Evolutionary conservation across 1,139 yeast species (phyloP).

Genomic region (Protomyces inundatus): DNA sequence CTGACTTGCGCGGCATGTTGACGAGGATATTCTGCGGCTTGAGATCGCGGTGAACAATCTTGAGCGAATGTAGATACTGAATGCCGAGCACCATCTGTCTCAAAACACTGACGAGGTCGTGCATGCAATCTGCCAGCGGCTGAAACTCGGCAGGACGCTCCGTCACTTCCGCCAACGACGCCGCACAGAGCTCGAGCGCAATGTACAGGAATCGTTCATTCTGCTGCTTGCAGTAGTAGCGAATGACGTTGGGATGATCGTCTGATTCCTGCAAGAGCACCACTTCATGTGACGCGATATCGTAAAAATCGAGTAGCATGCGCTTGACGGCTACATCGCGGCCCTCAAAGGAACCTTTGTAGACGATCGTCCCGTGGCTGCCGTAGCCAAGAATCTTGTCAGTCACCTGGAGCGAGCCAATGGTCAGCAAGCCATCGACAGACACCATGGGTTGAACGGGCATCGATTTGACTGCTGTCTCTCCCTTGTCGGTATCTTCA

Average conservation of each 20-base stretch:
- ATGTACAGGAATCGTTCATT: slow-evolving; percentile 83
- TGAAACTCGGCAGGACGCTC: slow-evolving; percentile 48
- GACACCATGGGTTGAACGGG: slow-evolving; percentile 4
- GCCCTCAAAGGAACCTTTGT: slow-evolving; percentile 80
- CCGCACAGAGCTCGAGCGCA: slow-evolving; percentile 85
- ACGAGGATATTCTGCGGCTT: slow-evolving; percentile 94
- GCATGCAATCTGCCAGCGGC: slow-evolving; percentile 41
- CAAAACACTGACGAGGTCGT: slow-evolving; percentile 46
- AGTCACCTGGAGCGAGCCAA: slow-evolving; percentile 45
- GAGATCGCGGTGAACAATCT: slow-evolving; percentile 90
- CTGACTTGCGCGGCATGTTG: slow-evolving; percentile 55
- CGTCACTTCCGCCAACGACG: slow-evolving; percentile 79
- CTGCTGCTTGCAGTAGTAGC: slow-evolving; percentile 87
- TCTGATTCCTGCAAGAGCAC: slow-evolving; percentile 85
- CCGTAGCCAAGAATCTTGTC: slow-evolving; percentile 85
- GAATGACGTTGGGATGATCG: slow-evolving; percentile 89
- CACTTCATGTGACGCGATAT: slow-evolving; percentile 93
- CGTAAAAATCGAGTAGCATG: slow-evolving; percentile 87
- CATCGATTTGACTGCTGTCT: slow-evolving; percentile 4
- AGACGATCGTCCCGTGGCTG: slow-evolving; percentile 93
- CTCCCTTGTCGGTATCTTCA: background rate
- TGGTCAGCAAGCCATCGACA: background rate
- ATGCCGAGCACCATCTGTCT: slow-evolving; percentile 80
- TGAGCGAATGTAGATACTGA: slow-evolving; percentile 78
- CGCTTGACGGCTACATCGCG: slow-evolving; percentile 95